These are phyloP conservation scores for Salix viminalis DNA, from an alignment of 345 rosid species.

Conservation along the genomic window DNA sequence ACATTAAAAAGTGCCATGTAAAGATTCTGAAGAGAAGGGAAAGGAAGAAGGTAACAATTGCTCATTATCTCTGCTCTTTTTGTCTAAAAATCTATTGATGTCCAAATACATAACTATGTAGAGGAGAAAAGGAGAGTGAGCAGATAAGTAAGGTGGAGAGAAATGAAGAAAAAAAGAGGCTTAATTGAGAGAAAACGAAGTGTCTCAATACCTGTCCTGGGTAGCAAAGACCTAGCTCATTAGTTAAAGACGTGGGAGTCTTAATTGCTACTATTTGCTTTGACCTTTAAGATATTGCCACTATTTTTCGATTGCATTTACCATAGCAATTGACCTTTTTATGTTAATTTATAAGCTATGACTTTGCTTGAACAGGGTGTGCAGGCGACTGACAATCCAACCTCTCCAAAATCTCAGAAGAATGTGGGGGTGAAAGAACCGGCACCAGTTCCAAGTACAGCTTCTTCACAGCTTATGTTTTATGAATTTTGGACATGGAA, in stretches of 20 bases:
- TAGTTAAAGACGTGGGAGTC: background rate
- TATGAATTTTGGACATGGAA: background rate
- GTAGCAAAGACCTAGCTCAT: background rate
- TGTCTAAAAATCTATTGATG: background rate
- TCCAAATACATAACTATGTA: background rate
- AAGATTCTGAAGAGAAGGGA: conserved; percentile 91
- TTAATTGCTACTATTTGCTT: background rate
- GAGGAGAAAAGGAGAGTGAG: background rate
- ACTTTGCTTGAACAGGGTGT: conserved; percentile 38
- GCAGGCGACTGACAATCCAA: conserved; percentile 37
- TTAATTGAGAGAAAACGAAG: background rate
- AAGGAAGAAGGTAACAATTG: conserved; percentile 40
- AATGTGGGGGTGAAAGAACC: conserved; percentile 39
- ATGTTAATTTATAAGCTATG: background rate
- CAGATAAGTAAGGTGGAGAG: background rate
- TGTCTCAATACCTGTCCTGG: too few species aligned
- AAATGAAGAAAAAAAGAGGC: background rate
- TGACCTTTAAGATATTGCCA: background rate
- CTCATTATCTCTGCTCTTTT: background rate
- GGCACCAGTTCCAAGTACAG: conserved; percentile 39
- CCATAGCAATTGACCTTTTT: background rate
- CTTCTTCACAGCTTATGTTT: conserved; percentile 4
- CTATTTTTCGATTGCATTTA: background rate
- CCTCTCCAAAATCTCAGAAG: conserved; percentile 46
- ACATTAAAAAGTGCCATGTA: conserved; percentile 86